Percentiles rank a stretch among this genome's conserved stretches.
Evolutionary conservation across 2,329 filamentous ascomycete genomes (phyloP).

Genomic region (Triangularia setosa): DNA sequence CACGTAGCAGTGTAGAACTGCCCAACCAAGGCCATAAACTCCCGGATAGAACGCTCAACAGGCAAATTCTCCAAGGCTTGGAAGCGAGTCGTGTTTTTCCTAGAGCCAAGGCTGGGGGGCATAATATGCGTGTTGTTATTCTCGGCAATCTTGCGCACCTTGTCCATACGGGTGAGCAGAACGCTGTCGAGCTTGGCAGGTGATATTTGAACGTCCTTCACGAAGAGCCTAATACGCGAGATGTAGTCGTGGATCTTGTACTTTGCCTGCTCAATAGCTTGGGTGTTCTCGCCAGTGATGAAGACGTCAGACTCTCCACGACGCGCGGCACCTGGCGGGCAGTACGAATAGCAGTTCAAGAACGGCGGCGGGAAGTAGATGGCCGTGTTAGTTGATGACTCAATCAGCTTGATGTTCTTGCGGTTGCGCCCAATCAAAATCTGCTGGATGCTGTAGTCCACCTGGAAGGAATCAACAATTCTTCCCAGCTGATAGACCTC

Average conservation of each 20-base stretch:
- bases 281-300: conserved; percentile 84
- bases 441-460: conserved; percentile 85
- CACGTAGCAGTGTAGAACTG: conserved; percentile 98
- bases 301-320: conserved; percentile 88
- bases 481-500: conserved; percentile 57
- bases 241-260: conserved; percentile 86
- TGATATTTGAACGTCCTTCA: conserved; percentile 89
- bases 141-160: conserved; percentile 97
- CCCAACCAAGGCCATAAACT: conserved; percentile 88
- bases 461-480: conserved; percentile 71
- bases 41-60: conserved; percentile 89
- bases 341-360: conserved; percentile 86
- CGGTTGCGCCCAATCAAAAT: conserved; percentile 88
- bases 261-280: conserved; percentile 84
- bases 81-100: conserved; percentile 79
- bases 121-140: conserved; percentile 93
- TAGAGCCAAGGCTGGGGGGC: conserved; percentile 81
- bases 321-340: conserved; percentile 73
- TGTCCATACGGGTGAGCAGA: conserved; percentile 83
- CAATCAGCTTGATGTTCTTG: conserved; percentile 97
- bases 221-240: conserved; percentile 72
- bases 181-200: conserved; percentile 94
- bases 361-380: conserved; percentile 98
- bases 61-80: conserved; percentile 92
- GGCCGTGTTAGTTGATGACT: conserved; percentile 89